These are phyloP conservation scores for Arxiozyma telluris DNA, from an alignment of 1,139 yeast species.

Conservation along the genomic window DNA sequence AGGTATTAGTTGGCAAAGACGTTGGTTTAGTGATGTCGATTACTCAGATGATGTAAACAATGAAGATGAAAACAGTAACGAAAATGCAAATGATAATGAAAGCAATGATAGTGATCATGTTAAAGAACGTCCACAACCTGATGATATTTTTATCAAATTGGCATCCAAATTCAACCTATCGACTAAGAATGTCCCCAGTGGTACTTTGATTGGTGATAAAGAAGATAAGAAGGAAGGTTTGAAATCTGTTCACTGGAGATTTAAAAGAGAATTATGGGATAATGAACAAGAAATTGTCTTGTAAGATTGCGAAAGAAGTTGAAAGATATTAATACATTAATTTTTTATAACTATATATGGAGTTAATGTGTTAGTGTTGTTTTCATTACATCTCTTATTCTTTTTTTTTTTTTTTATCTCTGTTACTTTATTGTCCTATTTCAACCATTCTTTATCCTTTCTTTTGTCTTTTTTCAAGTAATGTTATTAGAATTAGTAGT, in stretches of 20 bases:
- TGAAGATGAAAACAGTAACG: constrained; percentile 1
- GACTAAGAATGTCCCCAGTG: constrained; percentile 57
- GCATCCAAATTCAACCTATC: constrained; percentile 51
- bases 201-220: constrained; percentile 46
- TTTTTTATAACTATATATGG: not conserved
- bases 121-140: constrained; percentile 16
- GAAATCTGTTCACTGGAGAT: constrained; percentile 60
- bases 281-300: constrained; percentile 47
- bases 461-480: not conserved
- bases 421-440: not conserved
- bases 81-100: not conserved
- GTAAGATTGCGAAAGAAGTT: constrained; percentile 5
- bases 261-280: constrained; percentile 45
- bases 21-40: constrained; percentile 67
- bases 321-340: not conserved
- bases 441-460: no score
- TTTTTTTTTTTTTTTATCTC: no score
- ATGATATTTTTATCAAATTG: constrained; percentile 44
- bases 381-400: not conserved
- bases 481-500: no score
- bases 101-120: not conserved
- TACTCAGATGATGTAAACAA: constrained; percentile 28
- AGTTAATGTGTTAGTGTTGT: not conserved
- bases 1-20: constrained; percentile 59
- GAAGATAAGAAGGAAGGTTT: constrained; percentile 36